Conservation (phyloP, 2,329 filamentous ascomycete species). For the Fusarium sp. region DNA sequence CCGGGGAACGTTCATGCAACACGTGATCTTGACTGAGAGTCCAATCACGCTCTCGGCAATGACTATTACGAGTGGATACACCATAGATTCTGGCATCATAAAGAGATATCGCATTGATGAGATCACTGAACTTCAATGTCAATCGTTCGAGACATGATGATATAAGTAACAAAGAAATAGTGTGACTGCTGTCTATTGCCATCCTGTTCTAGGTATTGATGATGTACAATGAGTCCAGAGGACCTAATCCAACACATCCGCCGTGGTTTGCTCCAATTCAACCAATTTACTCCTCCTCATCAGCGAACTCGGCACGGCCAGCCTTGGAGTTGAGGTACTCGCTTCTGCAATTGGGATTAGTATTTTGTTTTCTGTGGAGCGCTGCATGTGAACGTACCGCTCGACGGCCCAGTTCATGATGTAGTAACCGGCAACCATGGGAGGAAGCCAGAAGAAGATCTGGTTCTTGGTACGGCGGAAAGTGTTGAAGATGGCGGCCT, state of each 20-base stretch:
- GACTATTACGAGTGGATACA: constrained; percentile 37
- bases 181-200: constrained; percentile 52
- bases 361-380: not conserved
- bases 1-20: constrained; percentile 13
- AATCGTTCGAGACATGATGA: not conserved
- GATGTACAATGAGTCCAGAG: constrained; percentile 54
- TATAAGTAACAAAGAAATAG: constrained; percentile 36
- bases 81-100: not conserved
- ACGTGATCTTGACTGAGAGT: constrained; percentile 19
- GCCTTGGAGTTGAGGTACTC: constrained; percentile 85
- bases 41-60: constrained; percentile 41
- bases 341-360: constrained; percentile 65
- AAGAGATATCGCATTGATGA: constrained; percentile 1
- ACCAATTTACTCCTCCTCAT: constrained; percentile 56
- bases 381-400: constrained; percentile 69
- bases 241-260: constrained; percentile 47
- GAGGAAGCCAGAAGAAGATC: constrained; percentile 88
- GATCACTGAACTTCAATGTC: constrained; percentile 6
- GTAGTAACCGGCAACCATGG: constrained; percentile 82
- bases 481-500: constrained; percentile 94
- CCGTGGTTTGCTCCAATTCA: constrained; percentile 20
- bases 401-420: constrained; percentile 91
- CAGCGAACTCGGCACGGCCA: constrained; percentile 68
- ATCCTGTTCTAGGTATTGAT: constrained; percentile 52
- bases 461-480: constrained; percentile 88